Base-by-base conservation (phyloP, 345 rosid species). In the Carallia pectinifolia region DNA sequence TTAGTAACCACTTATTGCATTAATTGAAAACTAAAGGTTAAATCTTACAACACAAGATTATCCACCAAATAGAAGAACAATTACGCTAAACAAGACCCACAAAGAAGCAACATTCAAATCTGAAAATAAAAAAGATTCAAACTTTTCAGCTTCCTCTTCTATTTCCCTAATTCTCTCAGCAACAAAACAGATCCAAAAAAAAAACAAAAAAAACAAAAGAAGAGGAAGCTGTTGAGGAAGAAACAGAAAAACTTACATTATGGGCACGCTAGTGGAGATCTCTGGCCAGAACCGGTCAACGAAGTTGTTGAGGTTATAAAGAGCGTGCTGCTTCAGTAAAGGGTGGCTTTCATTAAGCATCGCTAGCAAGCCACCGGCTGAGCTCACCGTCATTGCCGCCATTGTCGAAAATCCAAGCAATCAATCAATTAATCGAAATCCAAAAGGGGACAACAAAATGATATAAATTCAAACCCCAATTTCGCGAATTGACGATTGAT, bases 281-380 rank as follows among this genome's bases (percentile, higher is more conserved):
- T 96, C 99, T 0, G 98, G 99, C 98, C 99, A 96, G 82, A 88
- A 90, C 64, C 67, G 92, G 75, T 96, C 97, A 9, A 96, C 98
- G 61, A 84, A 88, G 79, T 81, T 87, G 71, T 90, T 96, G 79
- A 96, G 97, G 78, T 88, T 83, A 31, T 81, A 79, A 73, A 96
- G 96, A 2, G 99, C 99, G 81, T 96, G 98, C 52, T 84, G 88
- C 80, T 96, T 96, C 75, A 96, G 83, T 8, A 64, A 78, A 6
- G 98, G 97, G 68, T 92, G 96, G 53, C 64, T 71, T 90, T 96
- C 99, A 77, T 85, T 89, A 40, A 96, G 92, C 99, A 96, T 96
- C 72, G 99, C 98, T 36, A 96, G 87, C 63, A 96, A 81, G 10
- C 97, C 96, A 15, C 97, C 95, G 5, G 95, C 97, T 2, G 98